Percentiles rank a stretch among this genome's conserved stretches.
Conservation (phyloP, 495 filamentous ascomycete genomes). For the Lepraria neglecta region DNA sequence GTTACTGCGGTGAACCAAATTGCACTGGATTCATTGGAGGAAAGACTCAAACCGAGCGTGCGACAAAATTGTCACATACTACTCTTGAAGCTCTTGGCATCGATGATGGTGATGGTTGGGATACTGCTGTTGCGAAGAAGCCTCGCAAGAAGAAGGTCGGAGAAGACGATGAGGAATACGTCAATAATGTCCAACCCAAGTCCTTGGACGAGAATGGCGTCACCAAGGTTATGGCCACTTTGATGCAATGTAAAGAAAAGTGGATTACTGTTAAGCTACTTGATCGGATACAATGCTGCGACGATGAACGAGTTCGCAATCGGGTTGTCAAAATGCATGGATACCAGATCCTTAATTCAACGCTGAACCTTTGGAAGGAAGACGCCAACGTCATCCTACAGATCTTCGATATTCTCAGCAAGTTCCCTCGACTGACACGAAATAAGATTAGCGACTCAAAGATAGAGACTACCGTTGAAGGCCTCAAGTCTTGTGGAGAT, state of each 20-base stretch:
- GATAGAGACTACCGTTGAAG: constrained; percentile 77
- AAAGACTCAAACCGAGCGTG: constrained; percentile 93
- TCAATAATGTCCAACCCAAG: constrained; percentile 81
- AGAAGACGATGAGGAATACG: constrained; percentile 94
- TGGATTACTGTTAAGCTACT: constrained; percentile 98
- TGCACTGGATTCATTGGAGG: constrained; percentile 96
- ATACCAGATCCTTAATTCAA: constrained; percentile 86
- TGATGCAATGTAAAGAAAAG: constrained; percentile 98
- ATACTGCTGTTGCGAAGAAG: constrained; percentile 78
- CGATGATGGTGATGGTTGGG: constrained; percentile 88
- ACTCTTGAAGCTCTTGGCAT: constrained; percentile 95
- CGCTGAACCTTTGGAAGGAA: constrained; percentile 74
- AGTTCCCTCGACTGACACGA: constrained; percentile 82
- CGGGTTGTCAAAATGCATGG: constrained; percentile 94
- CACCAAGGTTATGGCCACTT: constrained; percentile 96
- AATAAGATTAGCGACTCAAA: constrained; percentile 98
- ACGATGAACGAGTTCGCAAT: constrained; percentile 82
- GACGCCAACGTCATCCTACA: constrained; percentile 85
- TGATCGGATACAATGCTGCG: constrained; percentile 77
- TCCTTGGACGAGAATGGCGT: constrained; percentile 81
- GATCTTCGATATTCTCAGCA: constrained; percentile 81
- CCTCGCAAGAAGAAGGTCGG: constrained; percentile 89
- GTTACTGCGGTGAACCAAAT: constrained; percentile 92
- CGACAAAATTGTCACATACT: constrained; percentile 81
- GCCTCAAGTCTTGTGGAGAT: constrained; percentile 60